Evolutionary conservation across 495 filamentous ascomycete species (phyloP).

Genomic region (Amniculicola lignicola): DNA sequence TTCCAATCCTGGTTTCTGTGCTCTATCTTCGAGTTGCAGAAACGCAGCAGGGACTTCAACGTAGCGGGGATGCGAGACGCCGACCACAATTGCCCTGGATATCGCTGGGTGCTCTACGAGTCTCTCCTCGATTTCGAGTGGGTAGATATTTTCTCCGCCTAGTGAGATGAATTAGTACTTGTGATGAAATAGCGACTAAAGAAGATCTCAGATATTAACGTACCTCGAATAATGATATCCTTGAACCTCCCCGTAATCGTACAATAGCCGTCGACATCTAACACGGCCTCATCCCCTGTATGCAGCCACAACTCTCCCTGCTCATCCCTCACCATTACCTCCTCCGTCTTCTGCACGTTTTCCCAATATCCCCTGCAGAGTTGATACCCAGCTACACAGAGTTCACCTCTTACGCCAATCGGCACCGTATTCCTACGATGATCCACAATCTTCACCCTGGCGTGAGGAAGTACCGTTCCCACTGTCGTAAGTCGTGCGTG

Average conservation of each 20-base stretch:
- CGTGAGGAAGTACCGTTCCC: slow-evolving; percentile 65
- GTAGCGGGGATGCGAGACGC: slow-evolving; percentile 59
- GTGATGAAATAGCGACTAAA: background rate
- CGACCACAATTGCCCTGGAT: slow-evolving; percentile 58
- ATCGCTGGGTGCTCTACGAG: slow-evolving; percentile 57
- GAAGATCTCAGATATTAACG: background rate
- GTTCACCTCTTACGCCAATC: slow-evolving; percentile 57
- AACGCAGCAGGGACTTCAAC: slow-evolving; percentile 68
- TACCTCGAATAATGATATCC: slow-evolving; percentile 61
- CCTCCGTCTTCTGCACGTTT: slow-evolving; percentile 65
- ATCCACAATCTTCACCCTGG: slow-evolving; percentile 65
- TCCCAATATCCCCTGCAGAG: slow-evolving; percentile 68
- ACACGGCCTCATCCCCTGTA: slow-evolving; percentile 68
- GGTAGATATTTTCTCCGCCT: slow-evolving; percentile 53
- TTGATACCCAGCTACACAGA: slow-evolving; percentile 68
- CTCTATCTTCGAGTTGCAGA: slow-evolving; percentile 39
- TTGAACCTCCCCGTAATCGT: slow-evolving; percentile 63
- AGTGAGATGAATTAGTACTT: background rate
- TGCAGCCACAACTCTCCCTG: slow-evolving; percentile 61
- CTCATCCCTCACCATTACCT: slow-evolving; percentile 58
- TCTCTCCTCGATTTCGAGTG: slow-evolving; percentile 69
- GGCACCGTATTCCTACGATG: slow-evolving; percentile 57
- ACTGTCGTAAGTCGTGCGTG: slow-evolving; percentile 59
- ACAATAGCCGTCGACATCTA: slow-evolving; percentile 62
- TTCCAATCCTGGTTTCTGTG: slow-evolving; percentile 44